These are phyloP conservation scores for Cyclanthera cordifolia DNA, from an alignment of 306 rosid species.

Conservation along the genomic window DNA sequence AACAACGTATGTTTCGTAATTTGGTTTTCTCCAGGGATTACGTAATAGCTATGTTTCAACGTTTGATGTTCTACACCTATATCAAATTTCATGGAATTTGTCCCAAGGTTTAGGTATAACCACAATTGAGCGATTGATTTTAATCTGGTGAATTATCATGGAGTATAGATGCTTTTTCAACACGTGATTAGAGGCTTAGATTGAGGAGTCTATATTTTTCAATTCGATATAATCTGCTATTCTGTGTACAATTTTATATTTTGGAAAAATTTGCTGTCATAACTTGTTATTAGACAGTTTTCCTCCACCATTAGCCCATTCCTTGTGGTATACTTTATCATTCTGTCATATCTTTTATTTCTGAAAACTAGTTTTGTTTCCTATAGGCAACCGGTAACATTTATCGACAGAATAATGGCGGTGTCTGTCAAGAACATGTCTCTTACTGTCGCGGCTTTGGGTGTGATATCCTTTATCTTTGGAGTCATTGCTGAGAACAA, in stretches of 20 bases:
- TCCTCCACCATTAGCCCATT: background rate
- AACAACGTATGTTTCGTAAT: background rate
- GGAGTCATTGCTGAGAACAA: constrained; percentile 39
- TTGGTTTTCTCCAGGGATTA: background rate
- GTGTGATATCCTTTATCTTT: constrained; percentile 29
- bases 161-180: background rate
- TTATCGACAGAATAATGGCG: constrained; percentile 20
- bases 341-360: background rate
- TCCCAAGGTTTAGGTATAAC: background rate
- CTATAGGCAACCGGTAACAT: background rate
- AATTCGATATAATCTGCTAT: background rate
- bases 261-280: no score
- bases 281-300: no score
- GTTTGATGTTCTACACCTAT: background rate
- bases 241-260: background rate
- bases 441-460: constrained; percentile 18
- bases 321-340: background rate
- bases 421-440: constrained; percentile 28
- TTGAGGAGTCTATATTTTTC: background rate
- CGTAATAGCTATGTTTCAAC: background rate
- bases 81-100: background rate
- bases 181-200: background rate
- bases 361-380: background rate
- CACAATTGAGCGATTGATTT: background rate
- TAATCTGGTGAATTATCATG: background rate